Evolutionary conservation across 1,139 yeast species (phyloP), one percentile per base, ranked within the genome.

Genomic region (Magnusiomyces magnusii): DNA sequence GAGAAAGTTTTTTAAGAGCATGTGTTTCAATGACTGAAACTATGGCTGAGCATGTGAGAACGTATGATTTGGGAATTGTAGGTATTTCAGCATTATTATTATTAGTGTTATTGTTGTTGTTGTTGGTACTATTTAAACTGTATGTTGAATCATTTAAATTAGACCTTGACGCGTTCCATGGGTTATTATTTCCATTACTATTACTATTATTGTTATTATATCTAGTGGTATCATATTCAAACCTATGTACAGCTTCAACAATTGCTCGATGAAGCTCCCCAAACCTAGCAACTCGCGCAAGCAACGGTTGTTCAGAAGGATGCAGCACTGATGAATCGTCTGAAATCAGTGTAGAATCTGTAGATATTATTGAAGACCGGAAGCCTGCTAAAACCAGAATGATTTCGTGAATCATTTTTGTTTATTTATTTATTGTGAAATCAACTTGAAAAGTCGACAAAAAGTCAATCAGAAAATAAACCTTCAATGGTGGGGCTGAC

Each of bases 351-450:
- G 47, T 52, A 3, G 54, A 10, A 3, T 58, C 54, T 3, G 58
- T 50, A 15, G 59, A 57, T n/a, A 65, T 56, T 23, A 66, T 39
- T 9, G 65, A 59, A 41, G 70, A 67, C 47, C 60, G 61, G 49
- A 62, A 61, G 15, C 71, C 71, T 3, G 68, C 65, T 53, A 68
- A 57, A 10, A 65, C 67, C 27, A 60, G 50, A 9, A 60, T 54
- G 13, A 60, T 53, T 53, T 60, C 62, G 52, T 60, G 62, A 36
- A 60, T 56, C 62, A 60, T 60, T 34, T 24, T 39, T n/a, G n/a
- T n/a, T 15, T 39, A 9, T 10, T 10, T 31, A 31, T 31, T 15
- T 9, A 39, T 10, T 9, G 44, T 15, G 19, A 39, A 17, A 31
- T 7, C 36, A 31, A 31, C 7, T 31, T 31, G 36, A 31, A 31